These are phyloP conservation scores for Hibiscus syriacus DNA, from an alignment of 345 rosid species.

Conservation along the genomic window DNA sequence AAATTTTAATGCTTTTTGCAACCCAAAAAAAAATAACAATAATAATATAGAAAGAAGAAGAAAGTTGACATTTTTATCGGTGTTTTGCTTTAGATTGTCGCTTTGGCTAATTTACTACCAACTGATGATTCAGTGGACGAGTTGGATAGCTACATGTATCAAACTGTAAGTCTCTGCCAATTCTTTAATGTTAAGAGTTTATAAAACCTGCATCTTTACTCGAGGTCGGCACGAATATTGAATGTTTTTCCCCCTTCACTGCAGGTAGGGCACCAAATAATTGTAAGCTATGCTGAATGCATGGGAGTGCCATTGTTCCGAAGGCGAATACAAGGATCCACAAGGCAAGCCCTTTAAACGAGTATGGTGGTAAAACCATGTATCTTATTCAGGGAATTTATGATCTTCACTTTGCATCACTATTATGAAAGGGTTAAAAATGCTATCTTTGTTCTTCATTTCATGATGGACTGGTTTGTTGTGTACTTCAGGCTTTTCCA, in stretches of 20 bases:
- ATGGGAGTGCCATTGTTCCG: slow-evolving; percentile 85
- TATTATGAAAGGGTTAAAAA: neutral
- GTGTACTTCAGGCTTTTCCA: neutral
- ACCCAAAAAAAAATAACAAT: neutral
- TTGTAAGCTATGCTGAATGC: slow-evolving; percentile 81
- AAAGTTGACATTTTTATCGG: neutral
- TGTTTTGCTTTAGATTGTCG: slow-evolving; percentile 47
- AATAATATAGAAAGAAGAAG: too few species aligned
- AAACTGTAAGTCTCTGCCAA: neutral
- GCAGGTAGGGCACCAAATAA: slow-evolving; percentile 91
- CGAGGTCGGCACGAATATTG: neutral
- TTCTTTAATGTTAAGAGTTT: neutral
- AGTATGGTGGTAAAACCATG: slow-evolving; percentile 15
- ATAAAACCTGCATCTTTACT: neutral
- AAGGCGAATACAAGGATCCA: slow-evolving; percentile 73
- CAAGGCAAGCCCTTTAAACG: slow-evolving; percentile 48
- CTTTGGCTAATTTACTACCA: slow-evolving; percentile 86
- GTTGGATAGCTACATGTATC: slow-evolving; percentile 79
- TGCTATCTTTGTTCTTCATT: neutral
- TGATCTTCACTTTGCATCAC: neutral
- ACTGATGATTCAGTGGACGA: slow-evolving; percentile 83
- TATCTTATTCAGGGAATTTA: slow-evolving; percentile 6
- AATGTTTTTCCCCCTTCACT: neutral
- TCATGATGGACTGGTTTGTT: neutral
- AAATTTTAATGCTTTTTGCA: neutral